Evolutionary conservation across 2,329 filamentous ascomycete species (phyloP).

Genomic region (Aspergillus pseudoviridinutans): DNA sequence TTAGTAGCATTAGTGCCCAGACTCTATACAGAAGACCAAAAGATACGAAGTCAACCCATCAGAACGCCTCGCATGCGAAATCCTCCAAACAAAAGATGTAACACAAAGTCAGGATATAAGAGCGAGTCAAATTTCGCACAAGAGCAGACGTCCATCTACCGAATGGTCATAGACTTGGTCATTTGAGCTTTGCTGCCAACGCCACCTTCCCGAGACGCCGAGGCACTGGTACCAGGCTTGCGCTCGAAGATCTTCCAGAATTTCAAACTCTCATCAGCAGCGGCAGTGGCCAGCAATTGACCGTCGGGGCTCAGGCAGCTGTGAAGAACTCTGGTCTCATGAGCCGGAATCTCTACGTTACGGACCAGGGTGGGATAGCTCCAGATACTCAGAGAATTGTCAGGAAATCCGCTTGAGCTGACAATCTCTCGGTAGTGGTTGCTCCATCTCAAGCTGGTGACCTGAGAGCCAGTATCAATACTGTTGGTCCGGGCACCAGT

Average conservation of each 20-base stretch:
- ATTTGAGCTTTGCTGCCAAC: slow-evolving; percentile 76
- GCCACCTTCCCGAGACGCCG: slow-evolving; percentile 59
- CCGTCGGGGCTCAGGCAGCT: slow-evolving; percentile 95
- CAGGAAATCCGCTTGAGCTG: slow-evolving; percentile 95
- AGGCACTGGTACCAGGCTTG: slow-evolving; percentile 72
- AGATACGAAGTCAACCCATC: neutral
- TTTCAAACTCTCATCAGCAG: slow-evolving; percentile 94
- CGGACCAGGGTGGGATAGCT: slow-evolving; percentile 96
- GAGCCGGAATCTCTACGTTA: slow-evolving; percentile 95
- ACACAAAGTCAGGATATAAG: slow-evolving; percentile 4
- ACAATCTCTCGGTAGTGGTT: slow-evolving; percentile 97
- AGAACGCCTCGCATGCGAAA: neutral
- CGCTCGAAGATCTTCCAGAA: slow-evolving; percentile 99
- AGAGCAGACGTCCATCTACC: slow-evolving; percentile 47
- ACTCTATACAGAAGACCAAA: neutral
- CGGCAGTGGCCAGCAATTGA: slow-evolving; percentile 94
- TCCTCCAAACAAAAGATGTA: neutral
- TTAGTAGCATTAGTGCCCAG: neutral
- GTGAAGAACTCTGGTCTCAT: slow-evolving; percentile 94
- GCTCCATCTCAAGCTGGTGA: slow-evolving; percentile 94
- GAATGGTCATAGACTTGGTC: slow-evolving; percentile 93
- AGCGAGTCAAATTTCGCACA: slow-evolving; percentile 1
- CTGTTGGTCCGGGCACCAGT: slow-evolving; percentile 97
- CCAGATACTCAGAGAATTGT: slow-evolving; percentile 99
- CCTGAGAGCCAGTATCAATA: slow-evolving; percentile 97